Evolutionary conservation across 495 filamentous ascomycete genomes (phyloP).

Genomic region (Acidomyces sp.): DNA sequence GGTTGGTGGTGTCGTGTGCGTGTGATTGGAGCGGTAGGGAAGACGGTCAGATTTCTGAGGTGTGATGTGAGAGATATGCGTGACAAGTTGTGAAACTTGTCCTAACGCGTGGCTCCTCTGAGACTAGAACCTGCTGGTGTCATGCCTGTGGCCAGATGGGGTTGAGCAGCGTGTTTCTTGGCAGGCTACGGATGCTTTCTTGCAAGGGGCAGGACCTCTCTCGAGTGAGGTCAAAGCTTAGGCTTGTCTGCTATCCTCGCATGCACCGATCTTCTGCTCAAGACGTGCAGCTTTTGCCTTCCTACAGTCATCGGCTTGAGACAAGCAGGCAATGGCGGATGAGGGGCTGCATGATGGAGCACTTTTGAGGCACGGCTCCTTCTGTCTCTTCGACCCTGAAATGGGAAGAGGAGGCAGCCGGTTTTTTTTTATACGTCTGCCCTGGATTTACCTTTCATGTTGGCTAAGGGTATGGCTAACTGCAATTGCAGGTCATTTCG

Average conservation of each 20-base stretch:
- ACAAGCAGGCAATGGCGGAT: background rate
- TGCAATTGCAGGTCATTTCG: slow-evolving; percentile 12
- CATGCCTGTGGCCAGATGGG: background rate
- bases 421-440: slow-evolving; percentile 19
- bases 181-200: slow-evolving; percentile 14
- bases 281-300: background rate
- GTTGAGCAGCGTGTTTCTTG: slow-evolving; percentile 1
- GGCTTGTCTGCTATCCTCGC: slow-evolving; percentile 57
- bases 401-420: slow-evolving; percentile 8
- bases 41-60: slow-evolving; percentile 3
- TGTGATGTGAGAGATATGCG: background rate
- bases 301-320: background rate
- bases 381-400: slow-evolving; percentile 10
- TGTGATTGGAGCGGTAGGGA: background rate
- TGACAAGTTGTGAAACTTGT: no score
- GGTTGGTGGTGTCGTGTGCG: slow-evolving; percentile 1
- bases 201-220: slow-evolving; percentile 62
- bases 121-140: slow-evolving; percentile 3
- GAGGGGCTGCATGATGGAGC: slow-evolving; percentile 1
- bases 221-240: slow-evolving; percentile 90
- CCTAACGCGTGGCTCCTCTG: slow-evolving; percentile 1
- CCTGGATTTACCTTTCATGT: background rate
- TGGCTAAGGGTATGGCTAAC: background rate
- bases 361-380: no score
- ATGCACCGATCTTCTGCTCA: slow-evolving; percentile 7